Base-by-base conservation (phyloP, 2,329 filamentous ascomycete genomes). In the Ustulina deusta region DNA sequence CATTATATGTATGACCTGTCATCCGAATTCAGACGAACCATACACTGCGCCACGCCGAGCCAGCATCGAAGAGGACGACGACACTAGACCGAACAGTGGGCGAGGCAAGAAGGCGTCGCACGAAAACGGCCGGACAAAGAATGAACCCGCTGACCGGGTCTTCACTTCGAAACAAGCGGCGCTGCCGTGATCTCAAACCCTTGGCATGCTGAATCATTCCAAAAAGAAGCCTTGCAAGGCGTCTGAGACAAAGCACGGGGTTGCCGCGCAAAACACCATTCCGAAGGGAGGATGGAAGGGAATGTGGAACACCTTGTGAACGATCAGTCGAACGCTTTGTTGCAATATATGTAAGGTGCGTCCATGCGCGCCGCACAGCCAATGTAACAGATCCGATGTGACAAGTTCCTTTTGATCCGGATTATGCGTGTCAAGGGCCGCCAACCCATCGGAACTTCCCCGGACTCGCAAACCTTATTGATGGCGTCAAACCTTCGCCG, bases 1-100 rank as follows among this genome's bases (percentile, higher is more conserved):
- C 36, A 38, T 25, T 58, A 49, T 13, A 40, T 62, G 20, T 20
- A 56, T 63, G 34, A 63, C 22, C 52, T 13, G 44, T 57, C 36
- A 44, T 25, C 46, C 29, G n/a, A 32, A 6, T 13, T 15, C 11
- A 15, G 36, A 38, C 36, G 5, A 9, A 5, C 11, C 42, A 46
- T 46, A 49, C 32, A 17, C 36, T 49, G 29, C 20, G 40, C 13
- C 62, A 25, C 29, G 36, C 29, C 22, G 29, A 65, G 13, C n/a
- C 6, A 17, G 20, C 38, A 36, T 11, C 55, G 15, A 34, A 27
- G 55, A 25, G 13, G 22, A 52, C 29, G 36, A 38, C n/a, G 36
- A 9, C n/a, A 46, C 20, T 3, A 46, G 17, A 40, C 49, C 15
- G 9, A 34, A 29, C 13, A 25, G 32, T 4, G 34, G 34, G 22